Evolutionary conservation across 2,329 filamentous ascomycete genomes (phyloP).

Genomic region (Fusarium tuaranense): DNA sequence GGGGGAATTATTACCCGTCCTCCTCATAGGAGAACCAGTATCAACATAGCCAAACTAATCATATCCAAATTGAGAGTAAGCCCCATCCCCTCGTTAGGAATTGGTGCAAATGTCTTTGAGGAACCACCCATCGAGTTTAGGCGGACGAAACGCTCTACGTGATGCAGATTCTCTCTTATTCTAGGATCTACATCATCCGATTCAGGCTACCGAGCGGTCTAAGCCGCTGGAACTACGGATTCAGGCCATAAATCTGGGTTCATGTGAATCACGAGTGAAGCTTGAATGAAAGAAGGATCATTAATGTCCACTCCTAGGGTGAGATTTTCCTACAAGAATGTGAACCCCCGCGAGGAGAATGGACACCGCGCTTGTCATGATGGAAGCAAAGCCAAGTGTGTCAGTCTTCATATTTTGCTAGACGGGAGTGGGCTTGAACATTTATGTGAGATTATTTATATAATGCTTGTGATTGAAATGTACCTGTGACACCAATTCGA

Average conservation of each 20-base stretch:
- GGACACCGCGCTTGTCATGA: not conserved
- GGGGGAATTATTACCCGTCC: not conserved
- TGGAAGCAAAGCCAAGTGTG: not conserved
- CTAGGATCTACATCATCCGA: not conserved
- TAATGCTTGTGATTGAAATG: not conserved
- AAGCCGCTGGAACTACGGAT: not conserved
- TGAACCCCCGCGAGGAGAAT: not conserved
- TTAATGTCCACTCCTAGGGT: not conserved
- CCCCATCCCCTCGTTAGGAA: not conserved
- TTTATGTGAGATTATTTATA: not conserved
- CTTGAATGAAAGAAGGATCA: not conserved
- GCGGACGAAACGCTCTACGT: not conserved
- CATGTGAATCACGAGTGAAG: not conserved
- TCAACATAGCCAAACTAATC: constrained; percentile 5
- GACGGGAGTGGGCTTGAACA: not conserved
- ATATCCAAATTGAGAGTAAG: not conserved
- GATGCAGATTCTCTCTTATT: not conserved
- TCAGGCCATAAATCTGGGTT: not conserved
- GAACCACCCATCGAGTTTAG: not conserved
- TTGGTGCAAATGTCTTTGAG: not conserved
- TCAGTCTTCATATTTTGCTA: not conserved
- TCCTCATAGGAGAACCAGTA: not conserved
- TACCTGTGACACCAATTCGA: not conserved
- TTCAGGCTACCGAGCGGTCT: not conserved
- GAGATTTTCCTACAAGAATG: not conserved